Evolutionary conservation across 2,329 filamentous ascomycete species (phyloP).

Genomic region (Epicoccum nigrum): DNA sequence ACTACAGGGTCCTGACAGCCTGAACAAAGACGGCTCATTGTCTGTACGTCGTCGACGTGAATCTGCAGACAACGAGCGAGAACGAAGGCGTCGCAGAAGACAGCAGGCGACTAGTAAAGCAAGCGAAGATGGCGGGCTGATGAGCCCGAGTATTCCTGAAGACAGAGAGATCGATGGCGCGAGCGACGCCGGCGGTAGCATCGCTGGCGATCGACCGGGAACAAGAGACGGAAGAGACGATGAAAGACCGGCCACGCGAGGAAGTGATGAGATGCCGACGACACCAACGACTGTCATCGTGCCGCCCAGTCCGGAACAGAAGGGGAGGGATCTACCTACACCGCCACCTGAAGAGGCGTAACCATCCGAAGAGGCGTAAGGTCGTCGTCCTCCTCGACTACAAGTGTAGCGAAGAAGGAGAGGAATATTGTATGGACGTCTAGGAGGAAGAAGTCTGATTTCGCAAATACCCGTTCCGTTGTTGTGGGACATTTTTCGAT

Average conservation of each 20-base stretch:
- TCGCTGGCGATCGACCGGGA: conserved; percentile 7
- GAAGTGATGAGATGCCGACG: conserved; percentile 14
- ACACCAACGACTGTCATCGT: conserved; percentile 47
- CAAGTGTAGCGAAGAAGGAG: background rate
- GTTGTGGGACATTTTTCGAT: conserved; percentile 14
- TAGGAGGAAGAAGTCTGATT: conserved; percentile 2
- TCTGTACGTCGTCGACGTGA: conserved; percentile 70
- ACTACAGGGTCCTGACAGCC: conserved; percentile 68
- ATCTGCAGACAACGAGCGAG: conserved; percentile 79
- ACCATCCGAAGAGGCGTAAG: conserved; percentile 31
- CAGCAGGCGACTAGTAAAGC: conserved; percentile 39
- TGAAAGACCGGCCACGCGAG: conserved; percentile 15
- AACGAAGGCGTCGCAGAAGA: conserved; percentile 67
- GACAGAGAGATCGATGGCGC: conserved; percentile 26
- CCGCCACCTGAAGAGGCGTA: conserved; percentile 36
- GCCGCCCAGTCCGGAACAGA: conserved; percentile 46
- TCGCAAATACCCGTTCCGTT: conserved; percentile 18
- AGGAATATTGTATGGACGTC: background rate
- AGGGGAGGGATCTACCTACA: conserved; percentile 37
- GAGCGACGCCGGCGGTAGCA: conserved; percentile 15
- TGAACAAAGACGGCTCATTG: conserved; percentile 54
- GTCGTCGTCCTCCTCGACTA: background rate
- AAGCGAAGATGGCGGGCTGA: conserved; percentile 40
- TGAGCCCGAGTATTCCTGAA: conserved; percentile 45
- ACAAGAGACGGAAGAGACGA: conserved; percentile 20